Evolutionary conservation across 2,329 filamentous ascomycete species (phyloP).

Genomic region (Colletotrichum destructivum): DNA sequence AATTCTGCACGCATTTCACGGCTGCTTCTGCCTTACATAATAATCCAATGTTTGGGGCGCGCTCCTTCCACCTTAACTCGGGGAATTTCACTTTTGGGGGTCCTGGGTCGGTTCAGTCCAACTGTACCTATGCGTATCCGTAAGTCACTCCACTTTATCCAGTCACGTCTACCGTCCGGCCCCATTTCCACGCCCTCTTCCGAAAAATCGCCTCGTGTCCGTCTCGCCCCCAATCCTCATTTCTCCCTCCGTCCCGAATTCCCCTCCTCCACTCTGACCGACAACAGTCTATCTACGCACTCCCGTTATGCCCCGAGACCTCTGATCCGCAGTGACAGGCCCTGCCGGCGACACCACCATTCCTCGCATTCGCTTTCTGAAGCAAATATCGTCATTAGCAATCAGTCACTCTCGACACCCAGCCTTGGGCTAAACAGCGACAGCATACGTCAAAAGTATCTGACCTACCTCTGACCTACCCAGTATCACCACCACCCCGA

Average conservation of each 20-base stretch:
- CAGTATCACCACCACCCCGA: background rate
- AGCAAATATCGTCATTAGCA: background rate
- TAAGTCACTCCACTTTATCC: constrained; percentile 22
- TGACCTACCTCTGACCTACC: background rate
- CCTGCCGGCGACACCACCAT: background rate
- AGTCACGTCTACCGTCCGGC: constrained; percentile 32
- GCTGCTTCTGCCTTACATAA: background rate
- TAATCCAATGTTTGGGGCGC: background rate
- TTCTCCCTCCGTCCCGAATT: constrained; percentile 32
- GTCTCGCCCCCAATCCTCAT: constrained; percentile 30
- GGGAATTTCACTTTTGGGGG: constrained; percentile 36
- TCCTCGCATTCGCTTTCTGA: background rate
- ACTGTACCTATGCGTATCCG: no score
- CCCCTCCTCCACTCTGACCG: constrained; percentile 10
- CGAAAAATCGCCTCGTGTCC: constrained; percentile 42
- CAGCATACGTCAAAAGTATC: constrained; percentile 2
- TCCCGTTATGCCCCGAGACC: constrained; percentile 5
- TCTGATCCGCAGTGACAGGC: constrained; percentile 4
- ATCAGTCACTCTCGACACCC: constrained; percentile 10
- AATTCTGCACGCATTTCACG: no score
- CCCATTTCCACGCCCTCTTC: constrained; percentile 35
- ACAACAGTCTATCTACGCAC: background rate
- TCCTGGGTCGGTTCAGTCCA: constrained; percentile 27
- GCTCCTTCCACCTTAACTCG: constrained; percentile 17
- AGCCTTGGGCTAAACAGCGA: background rate